Evolutionary conservation across 768 basidiomycete genomes (phyloP), one percentile per base, ranked within the genome.

Genomic region (Amanita pseudoporphyria): DNA sequence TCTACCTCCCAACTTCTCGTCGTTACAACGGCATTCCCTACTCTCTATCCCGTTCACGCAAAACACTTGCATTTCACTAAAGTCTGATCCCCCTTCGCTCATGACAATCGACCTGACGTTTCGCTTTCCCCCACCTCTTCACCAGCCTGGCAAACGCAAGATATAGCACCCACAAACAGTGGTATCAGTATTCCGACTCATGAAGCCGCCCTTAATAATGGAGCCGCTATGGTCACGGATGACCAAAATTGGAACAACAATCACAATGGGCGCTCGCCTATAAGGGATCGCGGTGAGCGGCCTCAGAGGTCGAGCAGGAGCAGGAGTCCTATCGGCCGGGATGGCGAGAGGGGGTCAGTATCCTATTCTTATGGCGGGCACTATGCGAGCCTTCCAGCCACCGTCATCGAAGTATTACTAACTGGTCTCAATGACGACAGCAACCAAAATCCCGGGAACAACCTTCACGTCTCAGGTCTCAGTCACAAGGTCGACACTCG

Each of bases 131-230:
- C 63, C 66, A 60, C 59, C 58, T 53, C 54, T 60, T 62, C 63
- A 63, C 64, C 79, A 87, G 86, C 86, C 61, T 87, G 85, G 86
- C 84, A 86, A 47, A 19, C 45, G 69, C 82, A 84, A 79, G 86
- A 88, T 56, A 85, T 86, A 54, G 85, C 82, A 30, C 81, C 85
- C 49, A 69, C 81, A 7, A 72, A 63, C 58, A 68, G 64, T 51
- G 82, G 77, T 41, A 87, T 86, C 55, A 80, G 82, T 65, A 87
- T 87, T 59, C 85, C 85, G 45, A 73, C 77, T 21, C 68, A 74
- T 40, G 82, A 78, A 32, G 63, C 64, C 37, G 65, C 63, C 24
- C 49, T 70, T 54, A 62, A 58, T 44, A 67, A 67, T 55, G 73
- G 63, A 49, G 64, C 58, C 45, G 70, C 69, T 49, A 71, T 72